Conservation (phyloP, 2,329 filamentous ascomycete genomes). For the Chaetomiaceae sp. region DNA sequence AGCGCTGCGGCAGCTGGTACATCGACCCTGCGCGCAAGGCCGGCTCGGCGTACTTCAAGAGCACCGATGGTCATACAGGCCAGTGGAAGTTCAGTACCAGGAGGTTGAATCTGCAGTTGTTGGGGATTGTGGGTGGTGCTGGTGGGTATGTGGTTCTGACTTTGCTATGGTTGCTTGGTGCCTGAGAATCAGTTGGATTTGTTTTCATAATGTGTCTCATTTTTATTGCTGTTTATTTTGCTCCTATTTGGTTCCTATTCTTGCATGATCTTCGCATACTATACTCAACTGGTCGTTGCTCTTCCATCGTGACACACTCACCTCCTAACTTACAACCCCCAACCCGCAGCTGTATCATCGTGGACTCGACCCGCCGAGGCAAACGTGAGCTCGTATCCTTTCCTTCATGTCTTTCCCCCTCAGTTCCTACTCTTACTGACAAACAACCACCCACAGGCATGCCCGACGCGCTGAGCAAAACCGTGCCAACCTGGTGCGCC, state of each 20-base stretch:
- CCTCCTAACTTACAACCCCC: not conserved
- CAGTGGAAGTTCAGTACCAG: slow-evolving; percentile 87
- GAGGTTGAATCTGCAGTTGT: slow-evolving; percentile 75
- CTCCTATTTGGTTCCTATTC: not conserved
- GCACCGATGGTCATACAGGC: slow-evolving; percentile 86
- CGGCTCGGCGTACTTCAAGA: slow-evolving; percentile 91
- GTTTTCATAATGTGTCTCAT: not conserved
- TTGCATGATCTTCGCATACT: not conserved
- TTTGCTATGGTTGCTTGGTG: no score
- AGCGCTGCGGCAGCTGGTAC: slow-evolving; percentile 96
- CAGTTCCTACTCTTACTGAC: not conserved
- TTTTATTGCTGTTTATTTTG: not conserved
- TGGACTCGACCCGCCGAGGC: slow-evolving; percentile 87
- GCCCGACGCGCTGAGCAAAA: slow-evolving; percentile 92
- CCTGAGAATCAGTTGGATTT: slow-evolving; percentile 9
- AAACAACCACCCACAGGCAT: slow-evolving; percentile 49
- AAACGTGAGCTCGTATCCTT: slow-evolving; percentile 53
- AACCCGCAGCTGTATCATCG: slow-evolving; percentile 62
- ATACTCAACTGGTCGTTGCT: no score
- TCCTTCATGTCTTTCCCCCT: not conserved
- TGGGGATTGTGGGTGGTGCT: slow-evolving; percentile 58
- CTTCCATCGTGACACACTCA: no score
- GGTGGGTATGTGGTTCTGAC: slow-evolving; percentile 50
- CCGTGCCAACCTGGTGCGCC: slow-evolving; percentile 86
- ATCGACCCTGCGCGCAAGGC: slow-evolving; percentile 59